Conservation (phyloP, 768 basidiomycete genomes). For the Trametes cingulata region DNA sequence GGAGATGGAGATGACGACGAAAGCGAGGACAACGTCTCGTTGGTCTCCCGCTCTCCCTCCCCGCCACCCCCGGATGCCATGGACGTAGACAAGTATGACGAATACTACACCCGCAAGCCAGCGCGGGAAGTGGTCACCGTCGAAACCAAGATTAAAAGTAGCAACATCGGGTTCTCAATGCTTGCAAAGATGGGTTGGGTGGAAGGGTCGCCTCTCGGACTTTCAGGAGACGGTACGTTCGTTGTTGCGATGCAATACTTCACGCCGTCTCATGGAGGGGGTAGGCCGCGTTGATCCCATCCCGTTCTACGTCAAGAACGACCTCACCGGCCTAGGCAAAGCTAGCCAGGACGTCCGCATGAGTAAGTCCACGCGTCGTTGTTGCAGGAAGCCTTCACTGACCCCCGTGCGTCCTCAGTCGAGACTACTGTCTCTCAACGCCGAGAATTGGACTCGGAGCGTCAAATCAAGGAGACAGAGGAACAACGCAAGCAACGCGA, state of each 20-base stretch:
- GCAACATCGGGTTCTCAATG: constrained; percentile 81
- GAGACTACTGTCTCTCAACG: constrained; percentile 84
- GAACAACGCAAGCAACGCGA: constrained; percentile 74
- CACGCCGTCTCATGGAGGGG: background rate
- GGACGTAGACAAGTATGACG: constrained; percentile 68
- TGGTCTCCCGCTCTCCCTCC: constrained; percentile 79
- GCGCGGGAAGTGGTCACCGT: constrained; percentile 73
- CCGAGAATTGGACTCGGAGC: constrained; percentile 77
- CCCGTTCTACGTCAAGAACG: constrained; percentile 78
- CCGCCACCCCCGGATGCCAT: constrained; percentile 51
- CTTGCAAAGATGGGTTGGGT: constrained; percentile 82
- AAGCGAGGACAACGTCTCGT: constrained; percentile 69
- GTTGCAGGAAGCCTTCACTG: background rate
- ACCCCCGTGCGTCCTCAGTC: constrained; percentile 29
- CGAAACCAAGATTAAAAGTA: constrained; percentile 75
- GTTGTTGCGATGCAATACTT: background rate
- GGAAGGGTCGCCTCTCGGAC: constrained; percentile 75
- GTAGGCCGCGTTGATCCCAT: constrained; percentile 81
- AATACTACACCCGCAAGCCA: constrained; percentile 48
- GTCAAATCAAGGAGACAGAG: constrained; percentile 76
- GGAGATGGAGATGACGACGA: constrained; percentile 42
- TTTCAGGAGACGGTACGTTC: constrained; percentile 69
- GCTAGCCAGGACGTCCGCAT: constrained; percentile 75
- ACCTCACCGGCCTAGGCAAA: constrained; percentile 80
- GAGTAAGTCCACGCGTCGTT: constrained; percentile 34